Conservation (phyloP, 192 early-diverging fungal genomes). For the Backusella mclennaniae region DNA sequence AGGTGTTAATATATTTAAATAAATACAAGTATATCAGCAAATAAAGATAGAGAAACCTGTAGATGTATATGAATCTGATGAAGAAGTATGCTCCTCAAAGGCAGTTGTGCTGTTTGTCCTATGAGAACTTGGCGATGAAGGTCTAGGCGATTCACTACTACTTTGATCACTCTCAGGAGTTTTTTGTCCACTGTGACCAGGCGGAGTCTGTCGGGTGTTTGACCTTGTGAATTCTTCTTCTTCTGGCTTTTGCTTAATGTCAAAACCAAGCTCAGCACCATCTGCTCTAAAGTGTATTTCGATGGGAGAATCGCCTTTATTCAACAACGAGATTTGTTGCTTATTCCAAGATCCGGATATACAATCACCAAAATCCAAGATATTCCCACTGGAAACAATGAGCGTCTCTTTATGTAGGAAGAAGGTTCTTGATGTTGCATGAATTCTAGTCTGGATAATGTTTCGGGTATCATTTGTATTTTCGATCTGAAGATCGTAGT, state of each 20-base stretch:
- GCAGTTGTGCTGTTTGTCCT: not conserved
- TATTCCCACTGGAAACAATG: slow-evolving; percentile 65
- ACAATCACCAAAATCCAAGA: slow-evolving; percentile 92
- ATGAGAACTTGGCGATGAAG: not conserved
- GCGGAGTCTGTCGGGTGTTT: slow-evolving; percentile 5
- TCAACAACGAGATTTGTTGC: slow-evolving; percentile 74
- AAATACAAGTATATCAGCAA: not conserved
- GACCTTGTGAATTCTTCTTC: slow-evolving; percentile 1
- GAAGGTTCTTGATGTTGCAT: slow-evolving; percentile 70
- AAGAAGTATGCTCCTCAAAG: not conserved
- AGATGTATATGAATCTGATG: not conserved
- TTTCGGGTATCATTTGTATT: slow-evolving; percentile 88
- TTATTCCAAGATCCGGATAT: slow-evolving; percentile 78
- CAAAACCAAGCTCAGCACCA: slow-evolving; percentile 54
- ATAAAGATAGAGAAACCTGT: not conserved
- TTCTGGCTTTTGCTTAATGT: slow-evolving; percentile 35
- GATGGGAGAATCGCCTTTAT: slow-evolving; percentile 69
- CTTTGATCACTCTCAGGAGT: not conserved
- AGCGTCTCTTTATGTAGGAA: slow-evolving; percentile 66
- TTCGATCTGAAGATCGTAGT: slow-evolving; percentile 84
- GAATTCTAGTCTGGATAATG: slow-evolving; percentile 76
- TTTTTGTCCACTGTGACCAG: not conserved
- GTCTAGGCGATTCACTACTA: not conserved
- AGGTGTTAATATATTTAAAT: not conserved
- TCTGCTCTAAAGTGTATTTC: slow-evolving; percentile 71